Percentiles rank a stretch among this genome's conserved stretches.
Conservation (phyloP, 2,329 filamentous ascomycete species). For the Fusarium torreyae region DNA sequence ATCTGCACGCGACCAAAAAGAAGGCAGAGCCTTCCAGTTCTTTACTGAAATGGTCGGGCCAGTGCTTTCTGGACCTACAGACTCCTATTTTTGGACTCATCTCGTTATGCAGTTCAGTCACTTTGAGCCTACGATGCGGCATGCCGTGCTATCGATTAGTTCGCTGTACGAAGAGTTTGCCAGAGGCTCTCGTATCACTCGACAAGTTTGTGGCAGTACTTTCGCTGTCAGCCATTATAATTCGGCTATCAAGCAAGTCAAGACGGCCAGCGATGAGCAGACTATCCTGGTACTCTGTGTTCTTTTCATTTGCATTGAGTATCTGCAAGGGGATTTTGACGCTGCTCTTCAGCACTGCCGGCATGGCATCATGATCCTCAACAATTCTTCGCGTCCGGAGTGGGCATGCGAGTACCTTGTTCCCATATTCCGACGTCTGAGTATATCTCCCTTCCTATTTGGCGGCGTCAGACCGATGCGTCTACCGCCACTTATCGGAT, state of each 20-base stretch:
- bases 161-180: slow-evolving; percentile 33
- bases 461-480: not conserved
- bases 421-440: slow-evolving; percentile 26
- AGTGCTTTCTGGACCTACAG: slow-evolving; percentile 18
- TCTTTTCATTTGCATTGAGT: slow-evolving; percentile 35
- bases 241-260: slow-evolving; percentile 24
- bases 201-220: slow-evolving; percentile 14
- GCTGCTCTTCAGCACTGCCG: slow-evolving; percentile 24
- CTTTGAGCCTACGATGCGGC: slow-evolving; percentile 27
- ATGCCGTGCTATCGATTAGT: slow-evolving; percentile 35
- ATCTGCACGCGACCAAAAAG: slow-evolving; percentile 7
- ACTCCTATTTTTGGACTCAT: slow-evolving; percentile 41
- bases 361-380: slow-evolving; percentile 8
- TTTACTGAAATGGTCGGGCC: slow-evolving; percentile 28
- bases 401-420: slow-evolving; percentile 21
- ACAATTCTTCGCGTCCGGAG: not conserved
- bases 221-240: slow-evolving; percentile 32
- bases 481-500: not conserved
- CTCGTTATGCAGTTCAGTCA: slow-evolving; percentile 42
- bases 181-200: not conserved
- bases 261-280: slow-evolving; percentile 5
- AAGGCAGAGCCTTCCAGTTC: slow-evolving; percentile 32
- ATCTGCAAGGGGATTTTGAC: slow-evolving; percentile 24
- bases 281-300: slow-evolving; percentile 29
- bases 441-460: slow-evolving; percentile 22